A percentile compares a stretch with the other conserved stretches of the same genome.
These are phyloP conservation scores for Skeletonema grethae DNA, from an alignment of 108 stramenopile genomes.

Conservation along the genomic window DNA sequence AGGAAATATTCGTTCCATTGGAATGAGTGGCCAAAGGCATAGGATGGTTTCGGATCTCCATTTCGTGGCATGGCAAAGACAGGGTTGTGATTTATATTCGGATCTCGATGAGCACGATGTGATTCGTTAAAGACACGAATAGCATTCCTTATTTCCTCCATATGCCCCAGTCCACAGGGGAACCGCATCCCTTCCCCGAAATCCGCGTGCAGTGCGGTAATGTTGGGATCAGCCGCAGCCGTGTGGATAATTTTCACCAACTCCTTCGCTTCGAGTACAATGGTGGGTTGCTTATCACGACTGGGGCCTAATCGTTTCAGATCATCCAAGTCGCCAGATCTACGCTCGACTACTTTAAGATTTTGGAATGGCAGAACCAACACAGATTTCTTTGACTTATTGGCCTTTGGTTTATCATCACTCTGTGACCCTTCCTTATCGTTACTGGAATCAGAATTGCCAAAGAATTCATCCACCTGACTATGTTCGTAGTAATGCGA, in stretches of 20 bases:
- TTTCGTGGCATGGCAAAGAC: conserved; percentile 52
- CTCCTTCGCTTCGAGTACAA: conserved; percentile 43
- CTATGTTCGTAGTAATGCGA: not conserved
- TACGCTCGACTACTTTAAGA: conserved; percentile 62
- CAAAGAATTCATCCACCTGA: conserved; percentile 6
- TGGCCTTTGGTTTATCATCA: not conserved
- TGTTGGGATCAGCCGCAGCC: conserved; percentile 70
- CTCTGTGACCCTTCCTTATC: not conserved
- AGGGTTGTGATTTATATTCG: conserved; percentile 51
- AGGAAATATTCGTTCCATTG: conserved; percentile 69
- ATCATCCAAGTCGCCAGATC: not conserved
- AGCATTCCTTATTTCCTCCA: conserved; percentile 80
- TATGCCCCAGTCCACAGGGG: conserved; percentile 65
- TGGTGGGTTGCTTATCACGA: conserved; percentile 15
- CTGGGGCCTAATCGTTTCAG: not conserved
- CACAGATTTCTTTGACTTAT: conserved; percentile 51
- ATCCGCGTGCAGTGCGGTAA: conserved; percentile 64
- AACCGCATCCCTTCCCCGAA: conserved; percentile 64
- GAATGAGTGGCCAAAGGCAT: conserved; percentile 58
- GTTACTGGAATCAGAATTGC: not conserved
- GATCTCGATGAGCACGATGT: conserved; percentile 70
- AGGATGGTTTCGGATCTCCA: conserved; percentile 30
- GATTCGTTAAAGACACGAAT: conserved; percentile 68
- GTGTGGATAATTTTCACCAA: conserved; percentile 65
- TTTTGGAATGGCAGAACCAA: conserved; percentile 68